Evolutionary conservation across 805 yeast species (phyloP), one percentile per base, ranked within the genome.

Genomic region (Suhomyces emberorum): DNA sequence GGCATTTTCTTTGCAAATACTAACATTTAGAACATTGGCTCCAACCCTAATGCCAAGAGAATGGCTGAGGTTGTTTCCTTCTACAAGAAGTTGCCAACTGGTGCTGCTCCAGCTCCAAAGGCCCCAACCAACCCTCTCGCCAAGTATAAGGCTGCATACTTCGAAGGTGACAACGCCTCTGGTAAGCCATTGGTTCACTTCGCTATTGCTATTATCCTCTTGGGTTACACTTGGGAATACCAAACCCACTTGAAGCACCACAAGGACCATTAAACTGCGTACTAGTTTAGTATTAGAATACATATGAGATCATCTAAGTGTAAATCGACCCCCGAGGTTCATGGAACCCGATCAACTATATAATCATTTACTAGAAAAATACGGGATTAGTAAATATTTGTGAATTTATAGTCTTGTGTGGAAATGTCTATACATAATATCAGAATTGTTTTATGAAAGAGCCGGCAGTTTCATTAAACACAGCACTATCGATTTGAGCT

Each of bases 21-120:
- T 52, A 52, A 65, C 71, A 34, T 32, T 40, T 62, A 81, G 83
- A 89, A 88, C 83, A 74, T 93, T 51, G 95, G 96, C 42, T 77
- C 95, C 44, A 88, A 88, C 72, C 96, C 97, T 58, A 84, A 91
- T 56, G 98, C 98, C 54, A 87, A 88, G 78, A 87, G 95, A 73
- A 87, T 93, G 83, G 83, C 87, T 51, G 85, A 86, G 65, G 95
- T 91, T 56, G 97, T 91, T 55, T 76, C 86, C 48, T 89, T 93
- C 79, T 91, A 91, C 84, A 86, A 91, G 74, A 81, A 88, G 53
- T 79, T 91, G 56, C 98, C 98, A 61, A 89, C 88, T 63, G 98
- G 98, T 37, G 71, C 83, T 42, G 95, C 95, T 43, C 81, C 91
- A 49, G 79, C 79, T 52, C 68, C 79, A 48, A 76, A 81, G 68